A percentile compares a stretch with the other conserved stretches of the same genome.
These are phyloP conservation scores for Peronosclerospora sorghi DNA, from an alignment of 352 stramenopile species.

Conservation along the genomic window DNA sequence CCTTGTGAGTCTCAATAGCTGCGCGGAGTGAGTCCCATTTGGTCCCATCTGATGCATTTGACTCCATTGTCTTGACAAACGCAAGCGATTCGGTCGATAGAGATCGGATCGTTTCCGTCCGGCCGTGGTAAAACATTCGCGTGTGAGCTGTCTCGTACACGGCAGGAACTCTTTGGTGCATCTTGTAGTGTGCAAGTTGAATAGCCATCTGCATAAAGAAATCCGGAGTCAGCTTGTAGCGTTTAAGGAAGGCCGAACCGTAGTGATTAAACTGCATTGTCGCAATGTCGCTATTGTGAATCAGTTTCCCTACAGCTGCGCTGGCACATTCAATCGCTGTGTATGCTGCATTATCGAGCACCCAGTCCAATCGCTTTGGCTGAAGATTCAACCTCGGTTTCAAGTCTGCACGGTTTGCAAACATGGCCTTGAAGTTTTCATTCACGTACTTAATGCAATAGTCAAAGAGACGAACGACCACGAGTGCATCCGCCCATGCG, in stretches of 20 bases:
- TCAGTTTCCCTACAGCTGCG: slow-evolving; percentile 85
- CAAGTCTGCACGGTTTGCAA: slow-evolving; percentile 59
- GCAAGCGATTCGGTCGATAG: slow-evolving; percentile 83
- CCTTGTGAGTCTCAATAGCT: slow-evolving; percentile 86
- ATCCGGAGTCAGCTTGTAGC: slow-evolving; percentile 92
- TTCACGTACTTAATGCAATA: slow-evolving; percentile 90
- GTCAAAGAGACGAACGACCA: slow-evolving; percentile 90
- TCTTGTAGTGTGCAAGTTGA: slow-evolving; percentile 94
- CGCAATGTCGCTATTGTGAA: slow-evolving; percentile 85
- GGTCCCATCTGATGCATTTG: slow-evolving; percentile 36
- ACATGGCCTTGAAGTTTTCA: slow-evolving; percentile 84
- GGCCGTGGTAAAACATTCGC: slow-evolving; percentile 94
- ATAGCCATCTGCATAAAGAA: slow-evolving; percentile 96
- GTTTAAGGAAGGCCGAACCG: slow-evolving; percentile 87
- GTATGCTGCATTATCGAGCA: slow-evolving; percentile 70
- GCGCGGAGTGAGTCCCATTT: slow-evolving; percentile 84
- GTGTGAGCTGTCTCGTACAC: slow-evolving; percentile 97
- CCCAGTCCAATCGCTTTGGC: slow-evolving; percentile 67
- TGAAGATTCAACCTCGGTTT: slow-evolving; percentile 53
- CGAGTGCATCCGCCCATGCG: slow-evolving; percentile 95
- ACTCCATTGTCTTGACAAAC: slow-evolving; percentile 89
- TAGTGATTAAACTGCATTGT: slow-evolving; percentile 90
- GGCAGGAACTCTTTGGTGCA: slow-evolving; percentile 87
- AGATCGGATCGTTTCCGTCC: slow-evolving; percentile 88
- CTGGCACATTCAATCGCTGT: slow-evolving; percentile 82